Conservation (phyloP, 2,329 filamentous ascomycete genomes). For the Fusarium chaquense region DNA sequence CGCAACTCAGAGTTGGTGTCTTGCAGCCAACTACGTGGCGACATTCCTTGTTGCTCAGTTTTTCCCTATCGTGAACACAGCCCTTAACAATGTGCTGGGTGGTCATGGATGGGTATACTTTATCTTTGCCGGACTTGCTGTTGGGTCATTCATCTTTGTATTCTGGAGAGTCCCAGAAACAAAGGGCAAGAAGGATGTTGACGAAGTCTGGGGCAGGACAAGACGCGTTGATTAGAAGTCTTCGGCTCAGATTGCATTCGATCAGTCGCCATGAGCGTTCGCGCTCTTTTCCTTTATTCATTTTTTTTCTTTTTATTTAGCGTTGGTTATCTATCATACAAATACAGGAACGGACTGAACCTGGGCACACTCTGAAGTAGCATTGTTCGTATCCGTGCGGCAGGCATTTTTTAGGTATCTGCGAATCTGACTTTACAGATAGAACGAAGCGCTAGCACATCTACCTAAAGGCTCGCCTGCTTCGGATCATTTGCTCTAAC, state of each 20-base stretch:
- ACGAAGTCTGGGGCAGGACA: constrained; percentile 89
- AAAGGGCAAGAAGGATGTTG: constrained; percentile 82
- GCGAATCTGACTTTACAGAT: constrained; percentile 9
- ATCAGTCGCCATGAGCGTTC: no score
- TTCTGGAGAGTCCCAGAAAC: constrained; percentile 85
- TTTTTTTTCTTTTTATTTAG: not conserved
- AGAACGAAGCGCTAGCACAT: constrained; percentile 15
- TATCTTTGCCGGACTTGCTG: constrained; percentile 83
- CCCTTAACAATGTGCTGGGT: constrained; percentile 71
- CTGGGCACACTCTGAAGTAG: not conserved
- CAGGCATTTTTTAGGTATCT: constrained; percentile 11
- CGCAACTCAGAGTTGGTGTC: constrained; percentile 87
- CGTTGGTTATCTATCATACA: not conserved
- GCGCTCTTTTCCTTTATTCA: no score
- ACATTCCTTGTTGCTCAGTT: constrained; percentile 96
- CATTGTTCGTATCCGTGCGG: constrained; percentile 5
- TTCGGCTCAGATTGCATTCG: not conserved
- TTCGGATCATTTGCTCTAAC: constrained; percentile 66
- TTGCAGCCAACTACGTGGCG: constrained; percentile 88
- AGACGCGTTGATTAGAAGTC: constrained; percentile 62
- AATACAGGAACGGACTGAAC: not conserved
- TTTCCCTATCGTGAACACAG: constrained; percentile 87
- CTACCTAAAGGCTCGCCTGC: constrained; percentile 55
- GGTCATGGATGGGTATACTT: constrained; percentile 89
- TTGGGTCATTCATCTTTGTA: constrained; percentile 78